Conservation (phyloP, 768 basidiomycete species). For the Mrakia gelida region DNA sequence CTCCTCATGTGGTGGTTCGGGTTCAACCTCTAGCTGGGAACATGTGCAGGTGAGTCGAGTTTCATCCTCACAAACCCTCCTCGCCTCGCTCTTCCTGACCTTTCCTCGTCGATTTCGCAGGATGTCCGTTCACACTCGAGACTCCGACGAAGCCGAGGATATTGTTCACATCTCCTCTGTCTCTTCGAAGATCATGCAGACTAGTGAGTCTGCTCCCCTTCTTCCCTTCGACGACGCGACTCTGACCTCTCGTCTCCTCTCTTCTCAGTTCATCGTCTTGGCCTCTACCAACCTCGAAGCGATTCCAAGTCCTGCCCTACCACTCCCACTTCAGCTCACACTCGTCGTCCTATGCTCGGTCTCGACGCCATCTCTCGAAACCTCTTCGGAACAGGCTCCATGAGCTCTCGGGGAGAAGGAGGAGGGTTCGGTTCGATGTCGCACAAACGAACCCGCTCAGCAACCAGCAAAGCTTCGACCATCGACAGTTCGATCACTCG, state of each 20-base stretch:
- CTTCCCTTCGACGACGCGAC: not conserved
- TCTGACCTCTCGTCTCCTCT: slow-evolving; percentile 14
- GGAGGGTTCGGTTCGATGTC: slow-evolving; percentile 52
- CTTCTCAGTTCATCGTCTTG: slow-evolving; percentile 71
- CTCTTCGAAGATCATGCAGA: slow-evolving; percentile 70
- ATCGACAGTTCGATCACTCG: slow-evolving; percentile 34
- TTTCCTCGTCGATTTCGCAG: slow-evolving; percentile 12
- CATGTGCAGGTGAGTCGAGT: slow-evolving; percentile 57
- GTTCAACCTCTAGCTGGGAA: slow-evolving; percentile 80
- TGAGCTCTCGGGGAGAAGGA: slow-evolving; percentile 34
- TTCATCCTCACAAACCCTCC: not conserved
- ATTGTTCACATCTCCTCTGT: slow-evolving; percentile 73
- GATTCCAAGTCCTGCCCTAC: slow-evolving; percentile 62
- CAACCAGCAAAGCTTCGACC: slow-evolving; percentile 64
- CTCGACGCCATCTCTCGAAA: slow-evolving; percentile 86
- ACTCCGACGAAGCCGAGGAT: slow-evolving; percentile 73
- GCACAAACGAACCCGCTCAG: slow-evolving; percentile 65
- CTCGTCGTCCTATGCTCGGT: slow-evolving; percentile 76
- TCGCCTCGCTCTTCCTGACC: not conserved
- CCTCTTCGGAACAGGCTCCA: slow-evolving; percentile 61
- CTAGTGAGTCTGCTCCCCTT: slow-evolving; percentile 56
- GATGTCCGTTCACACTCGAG: slow-evolving; percentile 59
- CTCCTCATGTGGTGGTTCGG: slow-evolving; percentile 63
- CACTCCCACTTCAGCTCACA: slow-evolving; percentile 75
- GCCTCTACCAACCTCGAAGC: slow-evolving; percentile 72